phyloP scores from a whole-genome alignment of 495 filamentous ascomycete species.

The Astrothelium subdiscretum region DNA sequence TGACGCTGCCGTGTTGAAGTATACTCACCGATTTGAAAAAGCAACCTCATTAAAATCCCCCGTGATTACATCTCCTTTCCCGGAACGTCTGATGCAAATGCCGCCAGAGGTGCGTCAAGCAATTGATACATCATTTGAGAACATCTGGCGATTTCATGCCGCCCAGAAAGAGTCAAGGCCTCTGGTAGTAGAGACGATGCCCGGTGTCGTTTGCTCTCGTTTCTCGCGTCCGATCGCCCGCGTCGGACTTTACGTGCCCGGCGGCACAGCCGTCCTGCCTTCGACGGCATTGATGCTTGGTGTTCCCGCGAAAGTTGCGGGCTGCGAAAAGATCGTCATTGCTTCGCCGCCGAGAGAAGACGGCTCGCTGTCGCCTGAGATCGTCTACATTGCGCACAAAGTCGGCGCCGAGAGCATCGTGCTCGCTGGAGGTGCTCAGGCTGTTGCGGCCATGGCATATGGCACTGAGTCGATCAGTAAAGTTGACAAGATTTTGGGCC shows the following conservation, averaged over 20 bases:
- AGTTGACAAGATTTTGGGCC: slow-evolving; percentile 97
- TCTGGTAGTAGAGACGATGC: slow-evolving; percentile 88
- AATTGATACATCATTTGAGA: slow-evolving; percentile 87
- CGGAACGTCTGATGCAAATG: slow-evolving; percentile 71
- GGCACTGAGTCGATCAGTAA: slow-evolving; percentile 78
- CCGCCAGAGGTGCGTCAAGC: slow-evolving; percentile 70
- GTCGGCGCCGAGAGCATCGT: slow-evolving; percentile 91
- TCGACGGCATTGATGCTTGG: slow-evolving; percentile 96
- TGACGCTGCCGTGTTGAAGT: slow-evolving; percentile 76
- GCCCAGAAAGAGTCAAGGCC: slow-evolving; percentile 74
- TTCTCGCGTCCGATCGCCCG: slow-evolving; percentile 88
- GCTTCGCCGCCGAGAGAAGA: slow-evolving; percentile 85
- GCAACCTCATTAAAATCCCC: slow-evolving; percentile 81
- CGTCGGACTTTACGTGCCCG: slow-evolving; percentile 89
- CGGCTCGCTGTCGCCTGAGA: slow-evolving; percentile 86
- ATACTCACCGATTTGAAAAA: slow-evolving; percentile 95
- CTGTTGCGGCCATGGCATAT: slow-evolving; percentile 81
- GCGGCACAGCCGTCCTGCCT: slow-evolving; percentile 89
- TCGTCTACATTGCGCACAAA: slow-evolving; percentile 97
- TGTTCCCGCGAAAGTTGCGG: slow-evolving; percentile 92
- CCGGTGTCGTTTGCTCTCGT: slow-evolving; percentile 85
- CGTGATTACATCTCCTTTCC: slow-evolving; percentile 79
- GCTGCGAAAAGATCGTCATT: slow-evolving; percentile 89
- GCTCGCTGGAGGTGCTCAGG: slow-evolving; percentile 88
- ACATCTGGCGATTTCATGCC: slow-evolving; percentile 86